Conservation (phyloP, 345 rosid genomes). For the Heritiera littoralis region DNA sequence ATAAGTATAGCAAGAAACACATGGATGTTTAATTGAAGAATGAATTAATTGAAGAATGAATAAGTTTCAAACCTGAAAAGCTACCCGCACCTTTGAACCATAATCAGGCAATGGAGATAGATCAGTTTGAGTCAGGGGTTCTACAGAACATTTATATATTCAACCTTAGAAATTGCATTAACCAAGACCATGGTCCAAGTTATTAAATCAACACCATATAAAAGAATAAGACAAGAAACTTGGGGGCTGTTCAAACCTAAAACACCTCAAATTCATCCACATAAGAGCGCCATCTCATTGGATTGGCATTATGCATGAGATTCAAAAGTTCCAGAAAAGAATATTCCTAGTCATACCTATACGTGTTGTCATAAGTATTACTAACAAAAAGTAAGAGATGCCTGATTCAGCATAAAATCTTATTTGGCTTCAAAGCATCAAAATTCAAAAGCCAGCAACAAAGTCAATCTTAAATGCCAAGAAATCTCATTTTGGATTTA, state of each 20-base stretch:
- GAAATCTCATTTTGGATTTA: not conserved
- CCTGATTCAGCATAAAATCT: slow-evolving; percentile 12
- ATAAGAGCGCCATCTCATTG: not conserved
- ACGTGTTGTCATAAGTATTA: not conserved
- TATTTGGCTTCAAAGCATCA: slow-evolving; percentile 4
- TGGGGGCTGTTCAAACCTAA: not conserved
- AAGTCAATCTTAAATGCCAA: slow-evolving; percentile 7
- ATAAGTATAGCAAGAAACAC: slow-evolving; percentile 23
- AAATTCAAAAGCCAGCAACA: not conserved
- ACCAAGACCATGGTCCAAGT: slow-evolving; percentile 8
- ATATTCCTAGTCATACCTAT: not conserved
- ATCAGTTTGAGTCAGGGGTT: slow-evolving; percentile 62
- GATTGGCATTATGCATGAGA: slow-evolving; percentile 2
- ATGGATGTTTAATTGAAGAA: slow-evolving; percentile 18
- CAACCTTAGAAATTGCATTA: not conserved
- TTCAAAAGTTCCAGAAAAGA: slow-evolving; percentile 16
- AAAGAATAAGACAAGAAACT: slow-evolving; percentile 15
- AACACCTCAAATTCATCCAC: not conserved
- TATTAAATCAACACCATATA: not conserved
- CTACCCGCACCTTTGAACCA: slow-evolving; percentile 68
- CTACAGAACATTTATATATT: slow-evolving; percentile 45
- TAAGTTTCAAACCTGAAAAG: slow-evolving; percentile 68
- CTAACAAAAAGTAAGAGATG: slow-evolving; percentile 5
- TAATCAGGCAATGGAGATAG: slow-evolving; percentile 41
- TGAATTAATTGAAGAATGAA: slow-evolving; percentile 12